phyloP scores from a whole-genome alignment of 2,329 filamentous ascomycete species.

The Penicillium aurantiogriseum region DNA sequence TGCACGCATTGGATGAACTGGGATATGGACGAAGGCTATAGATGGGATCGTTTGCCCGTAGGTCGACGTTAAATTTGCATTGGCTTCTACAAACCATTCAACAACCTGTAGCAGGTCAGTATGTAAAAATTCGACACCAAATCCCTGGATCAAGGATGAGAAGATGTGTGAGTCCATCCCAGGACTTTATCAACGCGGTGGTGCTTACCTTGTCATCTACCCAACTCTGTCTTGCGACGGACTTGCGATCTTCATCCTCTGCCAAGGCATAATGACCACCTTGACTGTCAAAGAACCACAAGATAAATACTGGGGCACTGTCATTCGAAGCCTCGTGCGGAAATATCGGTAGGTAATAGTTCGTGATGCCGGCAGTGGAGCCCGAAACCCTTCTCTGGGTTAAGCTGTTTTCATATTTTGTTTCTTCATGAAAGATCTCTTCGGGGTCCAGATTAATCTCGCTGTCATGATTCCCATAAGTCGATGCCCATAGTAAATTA shows the following conservation, averaged over 20 bases:
- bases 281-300: slow-evolving; percentile 72
- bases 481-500: slow-evolving; percentile 61
- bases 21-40: slow-evolving; percentile 58
- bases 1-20: slow-evolving; percentile 42
- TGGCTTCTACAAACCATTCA: slow-evolving; percentile 46
- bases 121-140: background rate
- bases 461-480: slow-evolving; percentile 71
- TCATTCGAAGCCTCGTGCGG: slow-evolving; percentile 40
- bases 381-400: slow-evolving; percentile 47
- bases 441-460: slow-evolving; percentile 56
- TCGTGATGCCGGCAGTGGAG: slow-evolving; percentile 47
- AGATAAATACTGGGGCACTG: slow-evolving; percentile 45
- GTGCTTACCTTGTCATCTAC: slow-evolving; percentile 40
- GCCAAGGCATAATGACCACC: slow-evolving; percentile 56
- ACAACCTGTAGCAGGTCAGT: slow-evolving; percentile 27
- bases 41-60: slow-evolving; percentile 46
- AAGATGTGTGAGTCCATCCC: background rate
- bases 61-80: slow-evolving; percentile 25
- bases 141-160: background rate
- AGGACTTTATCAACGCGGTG: no score
- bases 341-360: slow-evolving; percentile 57
- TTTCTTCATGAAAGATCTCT: slow-evolving; percentile 44
- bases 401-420: slow-evolving; percentile 34
- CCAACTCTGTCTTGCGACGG: slow-evolving; percentile 43
- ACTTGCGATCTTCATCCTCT: slow-evolving; percentile 23